Base-by-base conservation (phyloP, 805 yeast species). In the Helenozyma rhizophorensis region DNA sequence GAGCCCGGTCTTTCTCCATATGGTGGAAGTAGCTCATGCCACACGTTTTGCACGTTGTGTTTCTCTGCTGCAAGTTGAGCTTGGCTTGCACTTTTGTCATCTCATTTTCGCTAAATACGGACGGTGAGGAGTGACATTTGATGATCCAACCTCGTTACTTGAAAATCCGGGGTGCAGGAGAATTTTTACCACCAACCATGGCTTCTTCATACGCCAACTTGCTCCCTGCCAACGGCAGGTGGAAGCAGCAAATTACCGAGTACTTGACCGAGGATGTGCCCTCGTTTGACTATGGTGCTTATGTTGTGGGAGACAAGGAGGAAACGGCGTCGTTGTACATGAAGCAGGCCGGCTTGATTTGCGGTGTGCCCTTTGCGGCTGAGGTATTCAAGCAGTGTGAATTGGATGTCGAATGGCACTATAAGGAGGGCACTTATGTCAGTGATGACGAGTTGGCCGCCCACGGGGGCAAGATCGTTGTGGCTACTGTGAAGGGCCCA, bases 251-350 rank as follows among this genome's bases (percentile, higher is more conserved):
- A 39, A 76, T 90, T 40, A 76, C 87, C 8, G 68, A 64, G 27
- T 89, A 86, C 80, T 65, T 89, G 10, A 66, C 74, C 4, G 97
- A 89, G 51, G 97, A 89, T 50, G 90, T 84, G 11, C 97, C 97
- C 1, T 78, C 94, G 0, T 90, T 90, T 49, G 97, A 89, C 56
- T 83, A 80, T 49, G 97, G 97, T 21, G 97, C 96, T 2, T 86
- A 65, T 50, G 97, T 90, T 2, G 97, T 90, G n/a, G 97, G 97
- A 9, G 71, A 72, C 33, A 80, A 71, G 27, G 45, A 47, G 3
- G 83, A 85, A 50, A 66, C 78, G 3, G 97, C 95, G 2, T 77
- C 85, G 2, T 65, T 89, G 26, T 82, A 74, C 60, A 83, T 94
- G 69, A 89, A 89, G 58, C 80, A 81, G 39, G 65, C 70, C 25